Conservation (phyloP, 1,139 yeast genomes). For the Zygoascus meyerae region DNA sequence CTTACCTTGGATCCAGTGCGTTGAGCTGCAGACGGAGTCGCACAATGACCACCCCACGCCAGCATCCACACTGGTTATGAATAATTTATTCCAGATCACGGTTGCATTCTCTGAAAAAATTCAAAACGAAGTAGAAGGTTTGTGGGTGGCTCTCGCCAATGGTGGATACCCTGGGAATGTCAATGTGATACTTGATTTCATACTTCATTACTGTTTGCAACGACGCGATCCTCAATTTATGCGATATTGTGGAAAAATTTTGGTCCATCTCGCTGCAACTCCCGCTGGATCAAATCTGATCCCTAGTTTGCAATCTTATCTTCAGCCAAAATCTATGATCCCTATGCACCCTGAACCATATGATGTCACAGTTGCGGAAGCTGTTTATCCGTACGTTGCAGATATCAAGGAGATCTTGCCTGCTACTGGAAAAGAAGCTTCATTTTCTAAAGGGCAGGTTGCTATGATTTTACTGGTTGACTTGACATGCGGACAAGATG, state of each 20-base stretch:
- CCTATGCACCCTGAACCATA: constrained; percentile 49
- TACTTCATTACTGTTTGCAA: constrained; percentile 62
- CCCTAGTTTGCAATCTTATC: constrained; percentile 58
- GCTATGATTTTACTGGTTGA: constrained; percentile 84
- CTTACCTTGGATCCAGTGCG: constrained; percentile 85
- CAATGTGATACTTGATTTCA: constrained; percentile 63
- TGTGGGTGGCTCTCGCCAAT: constrained; percentile 89
- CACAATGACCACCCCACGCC: constrained; percentile 45
- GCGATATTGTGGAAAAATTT: constrained; percentile 70
- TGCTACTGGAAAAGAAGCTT: constrained; percentile 60
- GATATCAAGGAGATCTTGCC: constrained; percentile 56
- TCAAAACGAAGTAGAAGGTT: constrained; percentile 83
- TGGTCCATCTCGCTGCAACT: constrained; percentile 62
- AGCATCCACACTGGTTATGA: constrained; percentile 58
- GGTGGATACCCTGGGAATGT: constrained; percentile 63
- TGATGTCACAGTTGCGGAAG: constrained; percentile 29
- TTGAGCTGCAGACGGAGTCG: constrained; percentile 49
- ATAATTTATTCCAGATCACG: constrained; percentile 79
- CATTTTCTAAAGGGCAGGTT: constrained; percentile 82
- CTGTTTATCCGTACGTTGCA: constrained; percentile 66
- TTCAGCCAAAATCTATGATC: constrained; percentile 83
- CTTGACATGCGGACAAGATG: constrained; percentile 47
- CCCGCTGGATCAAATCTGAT: constrained; percentile 53
- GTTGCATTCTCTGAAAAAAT: constrained; percentile 66
- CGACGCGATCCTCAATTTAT: constrained; percentile 71